Evolutionary conservation across 352 stramenopile species (phyloP).

Genomic region (Phytopythium kandeliae): DNA sequence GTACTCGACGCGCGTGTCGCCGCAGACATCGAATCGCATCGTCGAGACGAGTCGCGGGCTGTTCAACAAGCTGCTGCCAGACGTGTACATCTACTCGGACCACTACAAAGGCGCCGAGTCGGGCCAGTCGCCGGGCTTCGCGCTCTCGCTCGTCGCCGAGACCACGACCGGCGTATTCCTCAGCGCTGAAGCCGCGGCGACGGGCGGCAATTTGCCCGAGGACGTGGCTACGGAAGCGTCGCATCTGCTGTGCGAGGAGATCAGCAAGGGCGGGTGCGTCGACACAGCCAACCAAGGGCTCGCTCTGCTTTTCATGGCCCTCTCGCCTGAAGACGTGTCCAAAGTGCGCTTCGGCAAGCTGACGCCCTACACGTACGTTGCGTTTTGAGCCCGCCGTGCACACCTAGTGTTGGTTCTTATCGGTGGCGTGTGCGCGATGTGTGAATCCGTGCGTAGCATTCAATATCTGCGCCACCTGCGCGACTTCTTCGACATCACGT

Average conservation of each 20-base stretch:
- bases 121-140: constrained; percentile 89
- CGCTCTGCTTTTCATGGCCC: constrained; percentile 96
- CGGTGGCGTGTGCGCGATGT: background rate
- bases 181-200: constrained; percentile 88
- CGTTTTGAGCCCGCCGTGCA: background rate
- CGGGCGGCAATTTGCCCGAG: constrained; percentile 90
- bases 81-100: constrained; percentile 99
- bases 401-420: background rate
- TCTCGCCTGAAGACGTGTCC: constrained; percentile 97
- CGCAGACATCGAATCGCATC: constrained; percentile 96
- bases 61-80: constrained; percentile 97
- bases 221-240: constrained; percentile 93
- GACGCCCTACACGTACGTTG: constrained; percentile 70
- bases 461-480: constrained; percentile 87
- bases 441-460: constrained; percentile 44
- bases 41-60: constrained; percentile 94
- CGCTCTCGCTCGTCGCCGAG: constrained; percentile 93
- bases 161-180: constrained; percentile 96
- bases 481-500: constrained; percentile 92
- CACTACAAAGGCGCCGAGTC: constrained; percentile 93
- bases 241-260: constrained; percentile 95
- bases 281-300: constrained; percentile 96
- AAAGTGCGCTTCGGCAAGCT: constrained; percentile 90
- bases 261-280: constrained; percentile 90
- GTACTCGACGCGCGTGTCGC: constrained; percentile 96